These are phyloP conservation scores for Beauveria sp. DNA, from an alignment of 2,329 filamentous ascomycete genomes.

Conservation along the genomic window DNA sequence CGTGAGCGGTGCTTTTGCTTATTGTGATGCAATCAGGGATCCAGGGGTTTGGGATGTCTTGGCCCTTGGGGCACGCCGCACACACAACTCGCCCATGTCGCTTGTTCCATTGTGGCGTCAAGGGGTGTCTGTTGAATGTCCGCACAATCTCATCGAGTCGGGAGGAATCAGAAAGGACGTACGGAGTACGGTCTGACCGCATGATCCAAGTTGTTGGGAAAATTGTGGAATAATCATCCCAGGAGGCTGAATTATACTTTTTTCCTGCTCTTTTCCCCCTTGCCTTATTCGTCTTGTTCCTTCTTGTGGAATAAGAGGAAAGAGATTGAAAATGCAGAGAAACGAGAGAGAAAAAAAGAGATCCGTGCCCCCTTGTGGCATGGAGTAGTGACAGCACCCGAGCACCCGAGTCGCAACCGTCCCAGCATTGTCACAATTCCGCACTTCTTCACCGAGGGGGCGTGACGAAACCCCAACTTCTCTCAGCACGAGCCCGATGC, in stretches of 20 bases:
- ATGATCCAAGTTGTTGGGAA: too few relatives aligned
- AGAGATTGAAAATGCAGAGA: neutral
- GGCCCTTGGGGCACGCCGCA: neutral
- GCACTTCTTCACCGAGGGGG: too few relatives aligned
- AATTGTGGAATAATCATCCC: neutral
- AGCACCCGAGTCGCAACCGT: too few relatives aligned
- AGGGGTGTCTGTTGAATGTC: neutral
- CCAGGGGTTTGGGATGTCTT: neutral
- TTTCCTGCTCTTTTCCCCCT: neutral
- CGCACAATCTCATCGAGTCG: too few relatives aligned
- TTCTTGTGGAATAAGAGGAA: too few relatives aligned
- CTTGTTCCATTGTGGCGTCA: neutral
- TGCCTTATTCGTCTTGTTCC: too few relatives aligned
- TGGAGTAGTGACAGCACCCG: neutral
- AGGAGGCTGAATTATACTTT: neutral
- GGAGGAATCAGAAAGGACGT: too few relatives aligned
- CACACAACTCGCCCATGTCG: neutral
- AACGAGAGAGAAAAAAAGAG: neutral
- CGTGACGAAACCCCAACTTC: too few relatives aligned
- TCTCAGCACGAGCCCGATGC: too few relatives aligned
- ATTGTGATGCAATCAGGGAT: neutral
- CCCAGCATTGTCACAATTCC: too few relatives aligned
- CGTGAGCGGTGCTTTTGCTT: neutral
- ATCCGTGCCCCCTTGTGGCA: neutral
- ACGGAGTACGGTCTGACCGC: too few relatives aligned